Base-by-base conservation (phyloP, 2,329 filamentous ascomycete species). In the Dendryphion nanum region DNA sequence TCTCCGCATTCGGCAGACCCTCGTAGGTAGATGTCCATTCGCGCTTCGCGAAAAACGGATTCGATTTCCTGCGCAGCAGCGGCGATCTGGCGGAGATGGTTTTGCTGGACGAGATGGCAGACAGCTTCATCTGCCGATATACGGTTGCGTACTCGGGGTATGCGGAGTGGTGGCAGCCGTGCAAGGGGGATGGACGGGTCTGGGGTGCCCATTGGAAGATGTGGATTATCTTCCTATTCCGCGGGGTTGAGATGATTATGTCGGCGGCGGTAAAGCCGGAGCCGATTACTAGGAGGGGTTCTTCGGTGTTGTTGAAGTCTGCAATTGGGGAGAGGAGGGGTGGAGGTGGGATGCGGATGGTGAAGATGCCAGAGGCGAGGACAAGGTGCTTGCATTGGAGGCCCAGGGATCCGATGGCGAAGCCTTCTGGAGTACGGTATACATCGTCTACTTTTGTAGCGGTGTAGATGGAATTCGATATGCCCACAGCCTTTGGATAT, bases 211-310 rank as follows among this genome's bases (percentile, higher is more conserved):
- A 82, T 53, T 76, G 76, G 56, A 74, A 82, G 36, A 81, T 55
- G 48, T 82, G 79, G n/a, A 82, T 59, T 30, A 82, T 72, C 37
- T 69, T 75, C 32, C 74, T 73, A n/a, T 63, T 51, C 12, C 66
- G 56, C 18, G 71, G 64, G 15, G 74, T 67, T 5, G 77, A 79
- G 26, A 81, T 74, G 34, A 82, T 81, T 3, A 76, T 67, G 60
- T 82, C 79, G 18, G 79, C 79, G 2, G 79, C 79, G 3, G 77
- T 79, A 57, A 82, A 82, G 1, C 79, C 79, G 6, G 78, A 81
- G 5, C 79, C 79, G 33, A 82, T 68, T 5, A 82, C 73, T 4
- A 82, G 67, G 2, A 81, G 52, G 1, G 77, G 74, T 3, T 58
- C 48, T 2, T 59, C 37, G 2, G 33, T 13, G 14, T 38, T 42